Conservation (phyloP, 2,329 filamentous ascomycete species). For the Lithohypha guttulata region DNA sequence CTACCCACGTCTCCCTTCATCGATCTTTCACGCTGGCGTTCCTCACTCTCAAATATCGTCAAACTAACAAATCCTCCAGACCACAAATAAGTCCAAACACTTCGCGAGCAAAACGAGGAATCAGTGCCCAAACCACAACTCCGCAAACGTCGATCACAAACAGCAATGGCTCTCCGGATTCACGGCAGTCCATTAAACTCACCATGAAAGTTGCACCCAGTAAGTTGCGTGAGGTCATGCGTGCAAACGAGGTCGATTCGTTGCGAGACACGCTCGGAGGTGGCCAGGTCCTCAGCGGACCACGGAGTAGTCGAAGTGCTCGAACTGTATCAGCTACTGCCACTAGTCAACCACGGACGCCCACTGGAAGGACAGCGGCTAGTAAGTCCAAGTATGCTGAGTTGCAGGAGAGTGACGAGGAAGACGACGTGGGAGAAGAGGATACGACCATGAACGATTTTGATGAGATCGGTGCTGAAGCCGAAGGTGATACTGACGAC, state of each 20-base stretch:
- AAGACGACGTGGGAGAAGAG: conserved; percentile 30
- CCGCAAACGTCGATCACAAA: conserved; percentile 11
- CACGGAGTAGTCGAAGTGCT: conserved; percentile 36
- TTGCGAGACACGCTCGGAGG: conserved; percentile 36
- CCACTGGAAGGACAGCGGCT: conserved; percentile 30
- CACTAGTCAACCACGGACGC: conserved; percentile 15
- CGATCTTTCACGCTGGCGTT: conserved; percentile 12
- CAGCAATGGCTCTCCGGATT: conserved; percentile 22
- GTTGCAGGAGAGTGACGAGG: conserved; percentile 32
- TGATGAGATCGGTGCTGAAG: conserved; percentile 26
- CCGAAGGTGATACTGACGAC: conserved; percentile 23
- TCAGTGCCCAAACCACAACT: too few relatives aligned
- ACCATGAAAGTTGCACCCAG: conserved; percentile 41
- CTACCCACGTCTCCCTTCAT: too few relatives aligned
- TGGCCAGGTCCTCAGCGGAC: conserved; percentile 35
- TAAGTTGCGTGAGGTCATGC: conserved; percentile 39
- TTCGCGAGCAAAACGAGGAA: conserved; percentile 29
- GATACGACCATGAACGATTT: conserved; percentile 21
- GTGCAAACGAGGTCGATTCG: conserved; percentile 20
- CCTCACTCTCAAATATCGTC: conserved; percentile 12
- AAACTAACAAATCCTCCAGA: conserved; percentile 14
- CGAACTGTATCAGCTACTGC: too few relatives aligned
- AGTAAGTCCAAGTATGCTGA: conserved; percentile 30
- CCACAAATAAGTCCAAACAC: conserved; percentile 14
- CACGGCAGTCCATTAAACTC: conserved; percentile 34